phyloP scores from a whole-genome alignment of 2,329 filamentous ascomycete genomes.

The Paramyrothecium sp. region DNA sequence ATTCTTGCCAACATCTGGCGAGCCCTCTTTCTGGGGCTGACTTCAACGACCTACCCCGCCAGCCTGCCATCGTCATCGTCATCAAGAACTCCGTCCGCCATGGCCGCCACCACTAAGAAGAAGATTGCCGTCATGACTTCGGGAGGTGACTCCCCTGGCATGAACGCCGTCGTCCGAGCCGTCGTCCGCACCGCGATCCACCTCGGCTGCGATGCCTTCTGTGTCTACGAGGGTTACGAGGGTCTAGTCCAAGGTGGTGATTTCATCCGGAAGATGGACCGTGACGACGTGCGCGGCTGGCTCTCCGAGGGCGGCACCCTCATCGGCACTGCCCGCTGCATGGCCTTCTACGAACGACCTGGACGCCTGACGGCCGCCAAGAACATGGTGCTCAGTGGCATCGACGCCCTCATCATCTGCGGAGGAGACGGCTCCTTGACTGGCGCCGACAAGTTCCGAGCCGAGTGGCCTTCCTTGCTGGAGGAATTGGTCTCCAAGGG shows the following conservation, averaged over 20 bases:
- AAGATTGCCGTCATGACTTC: constrained; percentile 92
- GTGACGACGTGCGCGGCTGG: constrained; percentile 94
- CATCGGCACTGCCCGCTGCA: constrained; percentile 92
- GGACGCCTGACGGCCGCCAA: constrained; percentile 85
- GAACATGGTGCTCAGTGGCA: constrained; percentile 90
- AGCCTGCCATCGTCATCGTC: constrained; percentile 7
- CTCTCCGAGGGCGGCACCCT: constrained; percentile 91
- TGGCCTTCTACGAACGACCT: constrained; percentile 84
- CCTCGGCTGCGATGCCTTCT: constrained; percentile 75
- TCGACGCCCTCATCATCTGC: constrained; percentile 94
- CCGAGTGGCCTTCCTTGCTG: constrained; percentile 87
- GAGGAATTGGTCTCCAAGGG: constrained; percentile 77
- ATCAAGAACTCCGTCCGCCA: constrained; percentile 10
- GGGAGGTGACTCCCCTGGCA: constrained; percentile 90
- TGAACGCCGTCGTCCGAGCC: constrained; percentile 88
- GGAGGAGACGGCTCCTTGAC: constrained; percentile 96
- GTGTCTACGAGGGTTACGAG: constrained; percentile 92
- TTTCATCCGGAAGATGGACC: constrained; percentile 83
- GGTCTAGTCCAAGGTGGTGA: constrained; percentile 87
- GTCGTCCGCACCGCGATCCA: constrained; percentile 91
- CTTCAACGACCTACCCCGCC: constrained; percentile 10
- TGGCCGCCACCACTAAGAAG: constrained; percentile 42
- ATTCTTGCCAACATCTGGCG: constrained; percentile 24
- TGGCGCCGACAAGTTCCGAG: constrained; percentile 88
- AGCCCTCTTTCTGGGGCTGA: constrained; percentile 14